Conservation (phyloP, 2,329 filamentous ascomycete species). For the Colletotrichum tropicicola region DNA sequence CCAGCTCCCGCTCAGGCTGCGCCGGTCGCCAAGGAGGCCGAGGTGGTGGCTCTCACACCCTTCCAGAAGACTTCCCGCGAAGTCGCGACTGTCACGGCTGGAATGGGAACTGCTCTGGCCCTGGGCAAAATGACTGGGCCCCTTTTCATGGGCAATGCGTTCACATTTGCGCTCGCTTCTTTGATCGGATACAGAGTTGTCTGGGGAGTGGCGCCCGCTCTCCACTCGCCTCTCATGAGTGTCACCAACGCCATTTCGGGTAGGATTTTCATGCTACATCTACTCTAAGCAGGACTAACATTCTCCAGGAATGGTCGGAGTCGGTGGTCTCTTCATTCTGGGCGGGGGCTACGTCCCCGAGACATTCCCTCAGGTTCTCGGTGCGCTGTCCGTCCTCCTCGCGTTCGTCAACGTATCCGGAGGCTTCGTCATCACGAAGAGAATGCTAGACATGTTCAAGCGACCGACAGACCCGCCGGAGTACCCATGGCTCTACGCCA, state of each 20-base stretch:
- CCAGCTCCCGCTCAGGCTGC: constrained; percentile 54
- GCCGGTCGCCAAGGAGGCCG: constrained; percentile 57
- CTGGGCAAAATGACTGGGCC: constrained; percentile 85
- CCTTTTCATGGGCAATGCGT: constrained; percentile 87
- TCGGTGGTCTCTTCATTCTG: constrained; percentile 89
- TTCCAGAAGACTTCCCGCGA: constrained; percentile 84
- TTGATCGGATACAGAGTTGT: constrained; percentile 89
- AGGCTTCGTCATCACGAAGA: constrained; percentile 90
- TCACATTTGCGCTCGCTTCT: constrained; percentile 85
- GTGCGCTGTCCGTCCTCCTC: constrained; percentile 81
- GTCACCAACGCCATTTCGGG: constrained; percentile 93
- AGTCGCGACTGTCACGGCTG: constrained; percentile 77
- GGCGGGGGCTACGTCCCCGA: constrained; percentile 82
- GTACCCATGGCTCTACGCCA: constrained; percentile 86
- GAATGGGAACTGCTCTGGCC: constrained; percentile 78
- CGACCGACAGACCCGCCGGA: constrained; percentile 86
- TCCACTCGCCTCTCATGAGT: constrained; percentile 91
- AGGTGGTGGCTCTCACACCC: constrained; percentile 76
- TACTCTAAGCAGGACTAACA: constrained; percentile 29
- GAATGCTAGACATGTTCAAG: constrained; percentile 94
- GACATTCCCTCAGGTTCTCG: constrained; percentile 81
- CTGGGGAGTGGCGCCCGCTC: constrained; percentile 84
- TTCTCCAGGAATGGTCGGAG: constrained; percentile 77
- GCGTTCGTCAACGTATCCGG: constrained; percentile 91
- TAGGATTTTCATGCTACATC: constrained; percentile 23